These are phyloP conservation scores for Leucocoprinus sp. DNA, from an alignment of 768 basidiomycete species.

Conservation along the genomic window DNA sequence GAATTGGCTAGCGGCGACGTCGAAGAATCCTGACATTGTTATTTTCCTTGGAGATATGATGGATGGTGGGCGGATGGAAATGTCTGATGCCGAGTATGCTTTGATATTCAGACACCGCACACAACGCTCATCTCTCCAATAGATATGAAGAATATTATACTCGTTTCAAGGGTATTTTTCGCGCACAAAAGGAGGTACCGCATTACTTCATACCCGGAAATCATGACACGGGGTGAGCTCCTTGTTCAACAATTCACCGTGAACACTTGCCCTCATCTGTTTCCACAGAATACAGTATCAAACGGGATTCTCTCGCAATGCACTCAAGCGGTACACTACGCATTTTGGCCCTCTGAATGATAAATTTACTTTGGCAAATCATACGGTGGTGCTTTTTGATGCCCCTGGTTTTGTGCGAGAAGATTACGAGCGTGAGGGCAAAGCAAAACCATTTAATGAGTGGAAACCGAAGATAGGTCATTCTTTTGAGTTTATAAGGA, in stretches of 20 bases:
- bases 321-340: constrained; percentile 50
- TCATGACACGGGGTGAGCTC: constrained; percentile 69
- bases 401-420: constrained; percentile 70
- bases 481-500: constrained; percentile 45
- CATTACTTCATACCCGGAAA: constrained; percentile 81
- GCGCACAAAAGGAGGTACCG: constrained; percentile 35
- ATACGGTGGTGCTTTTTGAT: constrained; percentile 67
- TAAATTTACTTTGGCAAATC: constrained; percentile 55
- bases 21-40: constrained; percentile 58
- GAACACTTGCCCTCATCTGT: constrained; percentile 19
- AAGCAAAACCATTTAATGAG: constrained; percentile 30
- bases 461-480: constrained; percentile 45
- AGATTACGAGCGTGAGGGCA: constrained; percentile 42
- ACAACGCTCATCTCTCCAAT: neutral
- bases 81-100: constrained; percentile 61
- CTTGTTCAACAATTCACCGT: neutral
- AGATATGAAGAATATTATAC: constrained; percentile 70
- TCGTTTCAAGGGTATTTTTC: constrained; percentile 69
- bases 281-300: constrained; percentile 38
- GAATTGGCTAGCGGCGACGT: constrained; percentile 65
- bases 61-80: constrained; percentile 68
- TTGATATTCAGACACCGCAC: neutral
- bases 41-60: constrained; percentile 91
- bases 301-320: constrained; percentile 34
- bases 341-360: constrained; percentile 75